These are phyloP conservation scores for Pistacia atlantica DNA, from an alignment of 345 rosid genomes.

Conservation along the genomic window DNA sequence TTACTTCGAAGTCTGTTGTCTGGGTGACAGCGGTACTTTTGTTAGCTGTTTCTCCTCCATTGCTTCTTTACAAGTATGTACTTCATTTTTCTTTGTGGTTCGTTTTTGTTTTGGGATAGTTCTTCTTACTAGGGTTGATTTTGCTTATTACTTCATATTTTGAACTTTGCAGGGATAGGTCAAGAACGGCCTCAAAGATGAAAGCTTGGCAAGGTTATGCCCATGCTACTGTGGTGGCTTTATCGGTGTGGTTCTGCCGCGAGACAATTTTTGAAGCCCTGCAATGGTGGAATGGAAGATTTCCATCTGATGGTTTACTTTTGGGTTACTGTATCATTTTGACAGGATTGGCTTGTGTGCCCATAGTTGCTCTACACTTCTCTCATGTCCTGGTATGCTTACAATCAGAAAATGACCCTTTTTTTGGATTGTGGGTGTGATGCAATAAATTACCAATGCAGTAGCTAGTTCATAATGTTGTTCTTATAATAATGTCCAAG, in stretches of 20 bases:
- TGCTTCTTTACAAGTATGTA: conserved; percentile 89
- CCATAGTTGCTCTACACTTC: conserved; percentile 92
- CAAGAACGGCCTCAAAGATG: conserved; percentile 84
- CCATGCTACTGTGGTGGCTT: conserved; percentile 78
- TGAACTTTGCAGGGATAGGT: conserved; percentile 71
- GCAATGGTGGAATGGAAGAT: conserved; percentile 95
- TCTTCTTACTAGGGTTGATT: conserved; percentile 3
- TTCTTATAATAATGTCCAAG: not conserved
- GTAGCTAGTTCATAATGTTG: not conserved
- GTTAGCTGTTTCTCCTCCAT: conserved; percentile 88
- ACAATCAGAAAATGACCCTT: conserved; percentile 3
- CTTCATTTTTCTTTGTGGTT: not conserved
- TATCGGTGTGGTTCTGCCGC: conserved; percentile 93
- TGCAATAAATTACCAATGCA: not conserved
- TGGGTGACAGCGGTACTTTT: conserved; percentile 87
- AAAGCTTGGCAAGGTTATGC: conserved; percentile 97
- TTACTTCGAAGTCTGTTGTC: conserved; percentile 79
- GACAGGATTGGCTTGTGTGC: conserved; percentile 87
- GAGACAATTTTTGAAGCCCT: conserved; percentile 96
- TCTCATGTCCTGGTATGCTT: conserved; percentile 82
- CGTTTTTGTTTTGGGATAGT: not conserved
- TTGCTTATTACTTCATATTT: conserved; percentile 11
- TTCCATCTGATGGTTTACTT: conserved; percentile 94
- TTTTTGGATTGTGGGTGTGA: not conserved
- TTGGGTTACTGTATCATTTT: conserved; percentile 83